phyloP scores from a whole-genome alignment of 2,329 filamentous ascomycete species.

The Alternaria hordeiaustralica region DNA sequence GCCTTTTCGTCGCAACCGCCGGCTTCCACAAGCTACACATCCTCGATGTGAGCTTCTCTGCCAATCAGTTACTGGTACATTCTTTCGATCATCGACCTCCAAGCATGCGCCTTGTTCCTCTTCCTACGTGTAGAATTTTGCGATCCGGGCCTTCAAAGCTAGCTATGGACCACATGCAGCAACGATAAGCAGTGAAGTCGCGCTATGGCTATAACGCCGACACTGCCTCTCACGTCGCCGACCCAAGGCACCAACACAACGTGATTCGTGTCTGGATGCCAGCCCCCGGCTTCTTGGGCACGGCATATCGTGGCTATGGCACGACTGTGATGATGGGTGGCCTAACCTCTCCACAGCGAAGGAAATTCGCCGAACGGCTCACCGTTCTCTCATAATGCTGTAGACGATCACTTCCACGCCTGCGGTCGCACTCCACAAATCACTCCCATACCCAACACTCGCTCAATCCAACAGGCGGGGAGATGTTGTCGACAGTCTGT shows the following conservation, averaged over 20 bases:
- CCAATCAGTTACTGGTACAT: neutral
- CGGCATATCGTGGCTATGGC: neutral
- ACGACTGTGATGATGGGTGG: neutral
- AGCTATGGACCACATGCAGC: neutral
- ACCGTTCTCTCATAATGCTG: neutral
- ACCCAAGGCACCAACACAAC: neutral
- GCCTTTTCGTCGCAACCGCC: neutral
- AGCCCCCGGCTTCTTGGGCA: neutral
- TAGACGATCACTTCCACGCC: neutral
- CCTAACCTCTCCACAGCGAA: neutral
- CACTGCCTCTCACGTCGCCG: slow-evolving; percentile 2
- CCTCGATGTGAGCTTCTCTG: neutral
- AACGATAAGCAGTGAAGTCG: neutral
- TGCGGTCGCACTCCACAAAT: neutral
- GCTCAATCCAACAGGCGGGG: neutral
- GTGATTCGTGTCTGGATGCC: neutral
- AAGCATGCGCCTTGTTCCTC: neutral
- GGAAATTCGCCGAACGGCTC: neutral
- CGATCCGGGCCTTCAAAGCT: neutral
- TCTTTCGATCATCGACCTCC: neutral
- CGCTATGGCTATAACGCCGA: neutral
- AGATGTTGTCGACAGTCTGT: neutral
- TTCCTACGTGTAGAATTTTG: neutral
- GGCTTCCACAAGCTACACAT: neutral
- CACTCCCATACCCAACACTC: neutral